These are phyloP conservation scores for Carex littledalei DNA, from an alignment of 176 grass and related monocot genomes.

Conservation along the genomic window DNA sequence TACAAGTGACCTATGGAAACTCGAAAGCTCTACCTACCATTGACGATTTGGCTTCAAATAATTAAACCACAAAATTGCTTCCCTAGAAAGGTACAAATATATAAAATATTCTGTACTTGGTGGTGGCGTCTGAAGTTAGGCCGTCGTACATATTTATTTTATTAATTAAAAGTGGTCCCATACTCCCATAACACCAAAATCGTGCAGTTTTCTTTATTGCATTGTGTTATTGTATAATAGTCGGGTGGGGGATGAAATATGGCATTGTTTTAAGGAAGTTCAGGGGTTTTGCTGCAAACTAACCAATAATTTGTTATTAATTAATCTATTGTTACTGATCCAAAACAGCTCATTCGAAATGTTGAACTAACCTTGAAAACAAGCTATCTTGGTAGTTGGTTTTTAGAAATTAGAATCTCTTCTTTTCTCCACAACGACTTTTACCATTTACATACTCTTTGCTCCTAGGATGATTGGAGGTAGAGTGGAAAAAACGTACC, in stretches of 20 bases:
- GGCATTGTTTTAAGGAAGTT: background rate
- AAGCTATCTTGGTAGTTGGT: background rate
- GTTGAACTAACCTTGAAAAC: background rate
- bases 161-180: background rate
- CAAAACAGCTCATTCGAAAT: background rate
- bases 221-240: background rate
- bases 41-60: background rate
- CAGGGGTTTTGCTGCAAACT: background rate
- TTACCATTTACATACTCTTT: background rate
- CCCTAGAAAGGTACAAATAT: background rate
- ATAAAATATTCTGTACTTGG: background rate
- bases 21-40: background rate
- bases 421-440: background rate
- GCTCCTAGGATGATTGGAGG: too few species aligned
- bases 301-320: background rate
- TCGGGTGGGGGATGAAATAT: background rate
- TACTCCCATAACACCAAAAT: background rate
- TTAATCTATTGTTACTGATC: background rate
- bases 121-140: background rate
- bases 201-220: background rate
- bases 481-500: too few species aligned
- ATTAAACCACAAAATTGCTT: too few species aligned
- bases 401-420: too few species aligned
- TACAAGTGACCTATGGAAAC: background rate
- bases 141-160: background rate